Evolutionary conservation across 2,329 filamentous ascomycete genomes (phyloP).

Genomic region (Nannizzia gypsea): DNA sequence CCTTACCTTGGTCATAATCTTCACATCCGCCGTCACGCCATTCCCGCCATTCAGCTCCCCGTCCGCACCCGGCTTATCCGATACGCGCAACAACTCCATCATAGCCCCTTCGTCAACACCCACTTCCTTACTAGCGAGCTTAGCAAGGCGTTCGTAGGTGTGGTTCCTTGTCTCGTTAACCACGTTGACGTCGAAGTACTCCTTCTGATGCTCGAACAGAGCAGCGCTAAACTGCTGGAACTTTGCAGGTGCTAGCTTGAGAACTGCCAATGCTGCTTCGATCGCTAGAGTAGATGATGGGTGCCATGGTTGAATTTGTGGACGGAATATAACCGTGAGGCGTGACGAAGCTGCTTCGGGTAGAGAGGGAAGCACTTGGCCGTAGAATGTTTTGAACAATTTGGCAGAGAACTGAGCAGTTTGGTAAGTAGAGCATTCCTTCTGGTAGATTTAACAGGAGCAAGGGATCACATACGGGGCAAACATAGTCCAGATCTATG

Average conservation of each 20-base stretch:
- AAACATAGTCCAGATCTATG: slow-evolving; percentile 75
- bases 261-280: slow-evolving; percentile 73
- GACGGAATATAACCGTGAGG: slow-evolving; percentile 71
- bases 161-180: slow-evolving; percentile 74
- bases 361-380: slow-evolving; percentile 53
- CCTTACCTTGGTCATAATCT: slow-evolving; percentile 63
- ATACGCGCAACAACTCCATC: slow-evolving; percentile 56
- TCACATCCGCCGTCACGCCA: slow-evolving; percentile 70
- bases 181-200: slow-evolving; percentile 74
- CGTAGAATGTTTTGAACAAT: slow-evolving; percentile 66
- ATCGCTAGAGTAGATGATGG: slow-evolving; percentile 61
- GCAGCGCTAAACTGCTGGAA: slow-evolving; percentile 71
- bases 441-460: not conserved
- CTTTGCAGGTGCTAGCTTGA: slow-evolving; percentile 54
- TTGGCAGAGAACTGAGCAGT: slow-evolving; percentile 48
- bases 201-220: slow-evolving; percentile 57
- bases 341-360: slow-evolving; percentile 46
- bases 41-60: slow-evolving; percentile 69
- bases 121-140: slow-evolving; percentile 48
- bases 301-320: slow-evolving; percentile 92
- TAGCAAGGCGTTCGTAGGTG: slow-evolving; percentile 69
- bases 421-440: slow-evolving; percentile 5
- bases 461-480: slow-evolving; percentile 44
- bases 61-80: slow-evolving; percentile 52
- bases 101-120: slow-evolving; percentile 61